Evolutionary conservation across 164 flowering plant species (phyloP).

Genomic region (Vitis labrusca): DNA sequence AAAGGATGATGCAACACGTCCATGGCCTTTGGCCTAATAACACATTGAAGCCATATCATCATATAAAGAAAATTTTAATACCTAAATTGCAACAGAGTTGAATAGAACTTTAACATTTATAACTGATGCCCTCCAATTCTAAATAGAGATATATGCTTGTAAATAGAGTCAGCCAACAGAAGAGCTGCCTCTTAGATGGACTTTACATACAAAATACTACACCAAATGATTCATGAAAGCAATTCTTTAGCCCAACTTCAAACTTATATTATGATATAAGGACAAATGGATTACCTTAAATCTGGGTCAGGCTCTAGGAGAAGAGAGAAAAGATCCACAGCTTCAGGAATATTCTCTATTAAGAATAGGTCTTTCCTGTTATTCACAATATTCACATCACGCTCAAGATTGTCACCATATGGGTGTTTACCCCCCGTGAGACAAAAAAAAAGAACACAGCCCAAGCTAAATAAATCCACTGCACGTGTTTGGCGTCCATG

Average conservation of each 20-base stretch:
- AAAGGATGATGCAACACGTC: conserved; percentile 71
- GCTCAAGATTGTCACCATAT: conserved; percentile 66
- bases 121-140: no score
- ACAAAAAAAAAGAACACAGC: conserved; percentile 76
- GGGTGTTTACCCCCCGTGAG: conserved; percentile 77
- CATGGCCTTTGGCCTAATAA: conserved; percentile 54
- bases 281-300: conserved; percentile 35
- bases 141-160: no score
- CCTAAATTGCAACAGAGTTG: no score
- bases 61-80: no score
- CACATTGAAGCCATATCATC: background rate
- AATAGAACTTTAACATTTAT: no score
- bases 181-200: no score
- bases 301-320: conserved; percentile 63
- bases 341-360: conserved; percentile 76
- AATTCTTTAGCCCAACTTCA: no score
- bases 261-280: background rate
- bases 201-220: background rate
- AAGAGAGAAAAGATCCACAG: conserved; percentile 56
- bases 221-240: background rate
- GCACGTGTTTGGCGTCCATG: conserved; percentile 77
- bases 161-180: no score
- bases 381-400: conserved; percentile 62
- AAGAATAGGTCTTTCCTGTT: conserved; percentile 58
- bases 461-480: conserved; percentile 75